Conservation (phyloP, 257 asterid genomes). For the Ligustrum vulgare region DNA sequence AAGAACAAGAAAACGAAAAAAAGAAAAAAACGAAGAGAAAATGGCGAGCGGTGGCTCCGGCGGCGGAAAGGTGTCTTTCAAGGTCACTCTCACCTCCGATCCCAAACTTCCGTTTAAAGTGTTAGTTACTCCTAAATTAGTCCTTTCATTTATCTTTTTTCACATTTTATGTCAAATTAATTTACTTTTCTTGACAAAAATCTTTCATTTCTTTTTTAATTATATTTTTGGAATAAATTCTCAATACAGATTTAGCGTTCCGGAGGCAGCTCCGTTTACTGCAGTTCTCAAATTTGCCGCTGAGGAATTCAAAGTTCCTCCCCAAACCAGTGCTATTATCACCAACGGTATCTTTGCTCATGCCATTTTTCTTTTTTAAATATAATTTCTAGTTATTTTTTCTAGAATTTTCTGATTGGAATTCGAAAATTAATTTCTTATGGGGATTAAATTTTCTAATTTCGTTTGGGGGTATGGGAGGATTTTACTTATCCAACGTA, state of each 20-base stretch:
- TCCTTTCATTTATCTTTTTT: neutral
- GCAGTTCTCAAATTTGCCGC: slow-evolving; percentile 98
- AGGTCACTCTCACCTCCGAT: slow-evolving; percentile 93
- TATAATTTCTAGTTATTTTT: neutral
- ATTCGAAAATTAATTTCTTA: slow-evolving; percentile 2
- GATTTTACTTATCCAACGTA: neutral
- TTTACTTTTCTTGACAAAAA: neutral
- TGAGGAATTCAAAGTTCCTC: slow-evolving; percentile 98
- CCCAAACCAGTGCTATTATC: slow-evolving; percentile 96
- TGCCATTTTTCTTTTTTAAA: neutral
- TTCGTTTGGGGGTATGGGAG: neutral
- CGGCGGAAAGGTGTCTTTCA: slow-evolving; percentile 95
- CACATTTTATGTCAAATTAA: neutral
- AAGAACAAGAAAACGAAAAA: neutral
- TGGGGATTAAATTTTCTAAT: neutral
- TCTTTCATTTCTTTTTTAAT: neutral
- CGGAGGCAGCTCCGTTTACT: slow-evolving; percentile 97
- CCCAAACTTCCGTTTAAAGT: slow-evolving; percentile 98
- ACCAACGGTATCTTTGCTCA: slow-evolving; percentile 63
- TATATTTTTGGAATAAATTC: neutral
- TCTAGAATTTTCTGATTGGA: slow-evolving; percentile 1
- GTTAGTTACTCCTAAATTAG: slow-evolving; percentile 38
- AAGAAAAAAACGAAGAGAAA: neutral
- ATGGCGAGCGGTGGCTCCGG: slow-evolving; percentile 27
- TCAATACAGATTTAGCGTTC: slow-evolving; percentile 75